phyloP scores from a whole-genome alignment of 768 basidiomycete species.

The Cubamyces sp. region DNA sequence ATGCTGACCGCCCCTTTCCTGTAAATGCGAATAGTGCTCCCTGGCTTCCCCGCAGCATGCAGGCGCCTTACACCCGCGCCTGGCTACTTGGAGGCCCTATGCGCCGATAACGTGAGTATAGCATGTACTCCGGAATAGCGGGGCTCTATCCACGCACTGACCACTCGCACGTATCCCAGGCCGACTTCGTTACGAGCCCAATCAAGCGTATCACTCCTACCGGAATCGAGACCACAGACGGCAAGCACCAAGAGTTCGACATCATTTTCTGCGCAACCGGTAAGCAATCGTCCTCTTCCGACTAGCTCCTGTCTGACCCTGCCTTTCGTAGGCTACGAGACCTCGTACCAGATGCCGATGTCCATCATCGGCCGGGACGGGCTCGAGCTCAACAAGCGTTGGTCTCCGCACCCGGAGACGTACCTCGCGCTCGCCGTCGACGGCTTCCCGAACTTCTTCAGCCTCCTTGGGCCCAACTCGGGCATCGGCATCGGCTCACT shows the following conservation, averaged over 20 bases:
- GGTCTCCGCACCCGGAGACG: conserved; percentile 55
- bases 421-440: conserved; percentile 66
- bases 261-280: conserved; percentile 68
- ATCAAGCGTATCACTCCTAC: conserved; percentile 56
- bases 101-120: conserved; percentile 56
- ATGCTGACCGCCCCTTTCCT: neutral
- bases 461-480: conserved; percentile 60
- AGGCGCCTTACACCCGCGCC: conserved; percentile 68
- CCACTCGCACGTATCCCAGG: conserved; percentile 34
- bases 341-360: conserved; percentile 50
- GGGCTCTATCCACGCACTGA: neutral
- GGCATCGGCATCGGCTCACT: conserved; percentile 58
- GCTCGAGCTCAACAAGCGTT: conserved; percentile 53
- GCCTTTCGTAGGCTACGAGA: conserved; percentile 51
- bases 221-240: conserved; percentile 62
- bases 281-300: conserved; percentile 28
- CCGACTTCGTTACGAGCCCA: conserved; percentile 53
- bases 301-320: neutral
- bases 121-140: too few relatives aligned
- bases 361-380: conserved; percentile 59
- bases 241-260: conserved; percentile 56
- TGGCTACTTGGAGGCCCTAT: conserved; percentile 68
- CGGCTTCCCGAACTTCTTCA: conserved; percentile 74
- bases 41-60: conserved; percentile 61
- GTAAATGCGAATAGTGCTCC: conserved; percentile 48